A percentile compares a stretch with the other conserved stretches of the same genome.
Conservation (phyloP, 441 rosid genomes). For the Gossypium trilobum region DNA sequence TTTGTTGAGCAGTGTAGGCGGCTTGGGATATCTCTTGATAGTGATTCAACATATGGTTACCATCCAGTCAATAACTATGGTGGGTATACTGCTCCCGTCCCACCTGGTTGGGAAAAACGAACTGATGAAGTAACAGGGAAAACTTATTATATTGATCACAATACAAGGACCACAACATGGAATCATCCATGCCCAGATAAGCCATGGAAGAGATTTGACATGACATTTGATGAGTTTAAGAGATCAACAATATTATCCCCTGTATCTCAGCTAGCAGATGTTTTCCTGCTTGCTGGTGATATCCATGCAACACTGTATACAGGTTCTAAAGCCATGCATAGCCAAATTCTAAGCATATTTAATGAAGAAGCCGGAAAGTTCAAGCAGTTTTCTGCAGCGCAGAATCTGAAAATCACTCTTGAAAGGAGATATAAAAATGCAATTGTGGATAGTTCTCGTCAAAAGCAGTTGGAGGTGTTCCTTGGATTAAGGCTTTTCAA, state of each 20-base stretch:
- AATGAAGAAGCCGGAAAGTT: slow-evolving; percentile 86
- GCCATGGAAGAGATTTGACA: slow-evolving; percentile 96
- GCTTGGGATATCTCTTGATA: slow-evolving; percentile 85
- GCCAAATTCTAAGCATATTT: slow-evolving; percentile 93
- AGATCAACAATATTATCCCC: slow-evolving; percentile 78
- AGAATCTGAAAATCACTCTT: slow-evolving; percentile 80
- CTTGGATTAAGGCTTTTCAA: slow-evolving; percentile 86
- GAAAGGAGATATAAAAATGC: slow-evolving; percentile 91
- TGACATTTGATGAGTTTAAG: slow-evolving; percentile 88
- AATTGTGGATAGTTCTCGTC: slow-evolving; percentile 86
- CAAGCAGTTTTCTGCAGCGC: slow-evolving; percentile 89
- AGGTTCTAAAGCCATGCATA: slow-evolving; percentile 98
- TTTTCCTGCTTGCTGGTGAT: slow-evolving; percentile 92
- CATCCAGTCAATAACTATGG: slow-evolving; percentile 47
- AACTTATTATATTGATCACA: slow-evolving; percentile 80
- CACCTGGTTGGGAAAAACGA: slow-evolving; percentile 96
- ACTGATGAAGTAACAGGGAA: slow-evolving; percentile 90
- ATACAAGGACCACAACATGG: slow-evolving; percentile 93
- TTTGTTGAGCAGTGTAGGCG: slow-evolving; percentile 93
- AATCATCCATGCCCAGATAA: slow-evolving; percentile 95
- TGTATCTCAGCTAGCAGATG: slow-evolving; percentile 81
- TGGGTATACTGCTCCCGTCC: slow-evolving; percentile 83
- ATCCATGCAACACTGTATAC: slow-evolving; percentile 95
- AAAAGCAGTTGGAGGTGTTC: slow-evolving; percentile 95
- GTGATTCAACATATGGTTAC: slow-evolving; percentile 55